A percentile compares a stretch with the other conserved stretches of the same genome.
These are phyloP conservation scores for Closterium sp. DNA, from an alignment of 139 green algal species.

Conservation along the genomic window DNA sequence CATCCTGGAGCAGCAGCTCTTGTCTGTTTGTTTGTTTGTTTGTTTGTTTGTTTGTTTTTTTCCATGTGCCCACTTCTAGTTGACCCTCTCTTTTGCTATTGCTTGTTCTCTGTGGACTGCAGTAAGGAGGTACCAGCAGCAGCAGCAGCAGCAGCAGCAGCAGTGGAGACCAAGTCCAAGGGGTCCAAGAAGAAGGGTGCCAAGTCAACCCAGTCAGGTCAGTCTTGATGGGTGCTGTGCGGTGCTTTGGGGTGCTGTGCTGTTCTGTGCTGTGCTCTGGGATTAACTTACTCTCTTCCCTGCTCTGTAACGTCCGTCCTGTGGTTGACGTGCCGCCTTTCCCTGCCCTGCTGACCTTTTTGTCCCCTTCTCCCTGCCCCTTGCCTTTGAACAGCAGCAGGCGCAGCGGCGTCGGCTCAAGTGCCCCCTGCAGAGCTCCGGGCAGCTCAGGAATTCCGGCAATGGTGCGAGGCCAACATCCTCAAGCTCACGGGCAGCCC, in stretches of 20 bases:
- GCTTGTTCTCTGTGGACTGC: neutral
- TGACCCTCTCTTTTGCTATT: neutral
- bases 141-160: too few relatives aligned
- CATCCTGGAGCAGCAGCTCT: too few relatives aligned
- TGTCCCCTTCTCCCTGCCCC: neutral
- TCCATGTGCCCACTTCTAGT: neutral
- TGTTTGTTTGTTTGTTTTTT: too few relatives aligned
- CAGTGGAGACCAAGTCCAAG: neutral
- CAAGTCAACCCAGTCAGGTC: neutral
- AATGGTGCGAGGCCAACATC: conserved; percentile 38
- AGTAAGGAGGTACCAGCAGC: neutral
- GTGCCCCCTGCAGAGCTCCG: neutral
- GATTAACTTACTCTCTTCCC: neutral
- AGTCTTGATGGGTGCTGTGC: neutral
- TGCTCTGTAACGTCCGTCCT: neutral
- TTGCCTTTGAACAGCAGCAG: neutral
- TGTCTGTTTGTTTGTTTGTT: too few relatives aligned
- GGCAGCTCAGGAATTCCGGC: conserved; percentile 22
- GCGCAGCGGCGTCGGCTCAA: neutral
- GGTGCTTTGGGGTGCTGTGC: too few relatives aligned
- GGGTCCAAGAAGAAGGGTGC: neutral
- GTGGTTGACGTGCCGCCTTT: neutral
- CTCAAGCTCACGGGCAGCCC: conserved; percentile 40
- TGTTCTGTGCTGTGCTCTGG: too few relatives aligned
- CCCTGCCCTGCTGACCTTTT: neutral